A percentile compares a stretch with the other conserved stretches of the same genome.
These are phyloP conservation scores for Blastosporella zonata DNA, from an alignment of 1,284 basidiomycete species.

Conservation along the genomic window DNA sequence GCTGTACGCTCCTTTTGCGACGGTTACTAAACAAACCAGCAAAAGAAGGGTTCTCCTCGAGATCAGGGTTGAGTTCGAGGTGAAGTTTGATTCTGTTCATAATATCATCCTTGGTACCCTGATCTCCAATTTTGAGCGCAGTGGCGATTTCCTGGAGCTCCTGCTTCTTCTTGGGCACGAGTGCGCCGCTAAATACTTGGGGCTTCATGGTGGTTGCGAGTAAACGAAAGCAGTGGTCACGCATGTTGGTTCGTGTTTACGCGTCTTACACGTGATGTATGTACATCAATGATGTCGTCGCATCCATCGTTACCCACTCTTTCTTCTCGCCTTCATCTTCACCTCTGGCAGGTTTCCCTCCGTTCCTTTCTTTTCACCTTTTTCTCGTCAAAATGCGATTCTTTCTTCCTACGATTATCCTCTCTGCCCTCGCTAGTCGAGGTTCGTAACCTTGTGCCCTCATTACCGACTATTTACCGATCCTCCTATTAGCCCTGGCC, in stretches of 20 bases:
- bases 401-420: conserved; percentile 31
- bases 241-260: conserved; percentile 30
- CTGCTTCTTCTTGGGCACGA: conserved; percentile 57
- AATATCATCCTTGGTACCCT: conserved; percentile 60
- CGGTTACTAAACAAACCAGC: conserved; percentile 48
- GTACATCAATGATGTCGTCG: neutral
- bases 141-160: conserved; percentile 57
- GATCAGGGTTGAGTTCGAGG: conserved; percentile 47
- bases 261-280: conserved; percentile 30
- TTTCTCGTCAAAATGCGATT: conserved; percentile 28
- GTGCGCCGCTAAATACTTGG: conserved; percentile 41
- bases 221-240: conserved; percentile 22
- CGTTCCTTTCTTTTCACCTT: conserved; percentile 14
- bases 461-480: neutral
- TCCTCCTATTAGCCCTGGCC: conserved; percentile 30
- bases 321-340: conserved; percentile 10
- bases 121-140: conserved; percentile 46
- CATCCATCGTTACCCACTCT: neutral
- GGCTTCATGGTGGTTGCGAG: conserved; percentile 32
- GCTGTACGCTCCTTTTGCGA: conserved; percentile 42
- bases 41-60: conserved; percentile 55
- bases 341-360: conserved; percentile 37
- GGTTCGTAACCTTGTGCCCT: conserved; percentile 31
- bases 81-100: conserved; percentile 55
- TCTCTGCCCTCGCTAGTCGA: conserved; percentile 50